Conservation (phyloP, 202 grass and related monocot genomes). For the Cymbopogon flexuosus region DNA sequence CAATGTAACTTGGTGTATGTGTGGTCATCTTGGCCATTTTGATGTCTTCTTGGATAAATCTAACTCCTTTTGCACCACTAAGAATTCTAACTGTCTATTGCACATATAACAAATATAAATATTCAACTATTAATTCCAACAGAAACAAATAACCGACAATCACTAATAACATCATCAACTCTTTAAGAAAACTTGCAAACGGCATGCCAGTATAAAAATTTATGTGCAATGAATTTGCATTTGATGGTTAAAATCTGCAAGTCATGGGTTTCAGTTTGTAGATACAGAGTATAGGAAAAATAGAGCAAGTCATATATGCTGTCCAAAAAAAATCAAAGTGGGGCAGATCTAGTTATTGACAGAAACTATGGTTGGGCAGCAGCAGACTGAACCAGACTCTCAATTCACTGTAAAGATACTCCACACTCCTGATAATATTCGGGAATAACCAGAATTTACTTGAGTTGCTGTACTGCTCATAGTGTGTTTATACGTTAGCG, state of each 20-base stretch:
- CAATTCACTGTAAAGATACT: neutral
- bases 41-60: constrained; percentile 67
- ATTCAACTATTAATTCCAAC: constrained; percentile 8
- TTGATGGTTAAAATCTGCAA: neutral
- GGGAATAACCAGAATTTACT: neutral
- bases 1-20: constrained; percentile 69
- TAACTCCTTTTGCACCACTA: constrained; percentile 57
- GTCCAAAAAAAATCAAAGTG: neutral
- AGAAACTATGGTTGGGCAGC: neutral
- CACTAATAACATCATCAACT: neutral
- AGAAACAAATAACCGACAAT: neutral
- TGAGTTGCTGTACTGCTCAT: neutral
- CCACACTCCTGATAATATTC: neutral
- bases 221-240: neutral
- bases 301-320: neutral
- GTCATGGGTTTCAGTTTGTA: constrained; percentile 11
- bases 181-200: constrained; percentile 4
- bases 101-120: constrained; percentile 12
- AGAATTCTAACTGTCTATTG: constrained; percentile 55
- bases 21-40: constrained; percentile 74
- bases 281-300: neutral
- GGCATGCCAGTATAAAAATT: neutral
- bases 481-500: neutral
- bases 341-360: neutral
- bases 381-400: neutral